A percentile compares a stretch with the other conserved stretches of the same genome.
These are phyloP conservation scores for Epichloe sylvatica DNA, from an alignment of 2,329 filamentous ascomycete species.

Conservation along the genomic window DNA sequence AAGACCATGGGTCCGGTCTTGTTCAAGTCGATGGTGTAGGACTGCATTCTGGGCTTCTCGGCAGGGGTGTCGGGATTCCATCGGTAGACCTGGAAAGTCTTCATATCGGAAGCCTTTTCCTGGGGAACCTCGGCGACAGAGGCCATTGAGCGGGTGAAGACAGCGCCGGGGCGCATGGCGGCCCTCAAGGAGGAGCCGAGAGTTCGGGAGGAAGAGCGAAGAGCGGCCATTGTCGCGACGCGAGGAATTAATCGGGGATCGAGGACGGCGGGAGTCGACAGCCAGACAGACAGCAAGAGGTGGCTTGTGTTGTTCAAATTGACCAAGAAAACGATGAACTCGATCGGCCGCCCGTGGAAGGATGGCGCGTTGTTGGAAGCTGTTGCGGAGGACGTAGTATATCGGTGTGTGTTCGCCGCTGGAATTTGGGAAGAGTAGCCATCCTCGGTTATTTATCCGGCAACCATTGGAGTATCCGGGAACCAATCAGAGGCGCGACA, in stretches of 20 bases:
- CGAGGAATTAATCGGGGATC: neutral
- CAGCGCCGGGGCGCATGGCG: slow-evolving; percentile 26
- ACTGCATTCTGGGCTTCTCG: slow-evolving; percentile 91
- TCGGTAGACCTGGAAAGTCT: slow-evolving; percentile 97
- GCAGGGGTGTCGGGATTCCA: slow-evolving; percentile 92
- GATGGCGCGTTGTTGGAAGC: slow-evolving; percentile 1
- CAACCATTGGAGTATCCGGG: slow-evolving; percentile 2
- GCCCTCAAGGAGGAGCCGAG: slow-evolving; percentile 31
- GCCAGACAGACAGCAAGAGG: neutral
- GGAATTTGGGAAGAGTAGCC: slow-evolving; percentile 4
- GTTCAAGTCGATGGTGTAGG: slow-evolving; percentile 88
- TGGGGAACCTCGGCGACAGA: slow-evolving; percentile 45
- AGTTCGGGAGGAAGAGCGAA: slow-evolving; percentile 43
- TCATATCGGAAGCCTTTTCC: slow-evolving; percentile 54
- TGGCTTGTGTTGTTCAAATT: neutral
- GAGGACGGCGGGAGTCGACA: neutral
- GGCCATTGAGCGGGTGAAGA: slow-evolving; percentile 39
- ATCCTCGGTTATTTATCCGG: slow-evolving; percentile 9
- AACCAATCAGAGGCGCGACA: slow-evolving; percentile 9
- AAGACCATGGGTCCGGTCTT: slow-evolving; percentile 99
- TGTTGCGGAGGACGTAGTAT: neutral
- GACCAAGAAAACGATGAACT: neutral
- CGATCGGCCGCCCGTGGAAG: neutral
- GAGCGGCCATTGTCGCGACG: slow-evolving; percentile 40
- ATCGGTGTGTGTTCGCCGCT: slow-evolving; percentile 2